These are phyloP conservation scores for Chrysosporium queenslandicum DNA, from an alignment of 2,329 filamentous ascomycete species.

Conservation along the genomic window DNA sequence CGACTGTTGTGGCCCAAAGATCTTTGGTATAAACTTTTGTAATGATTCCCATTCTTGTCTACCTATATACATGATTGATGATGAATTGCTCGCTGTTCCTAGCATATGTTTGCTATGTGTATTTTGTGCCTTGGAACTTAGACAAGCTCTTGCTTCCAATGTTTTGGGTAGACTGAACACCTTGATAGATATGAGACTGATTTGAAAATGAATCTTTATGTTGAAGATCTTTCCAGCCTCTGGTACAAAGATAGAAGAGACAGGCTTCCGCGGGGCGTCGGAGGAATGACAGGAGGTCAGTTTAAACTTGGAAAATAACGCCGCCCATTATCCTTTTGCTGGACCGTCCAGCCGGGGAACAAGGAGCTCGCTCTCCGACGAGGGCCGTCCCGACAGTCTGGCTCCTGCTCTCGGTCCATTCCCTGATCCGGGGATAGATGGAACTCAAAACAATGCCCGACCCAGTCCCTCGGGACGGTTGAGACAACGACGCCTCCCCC, in stretches of 20 bases:
- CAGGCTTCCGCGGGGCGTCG: too few relatives aligned
- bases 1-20: conserved; percentile 1
- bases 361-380: conserved; percentile 1
- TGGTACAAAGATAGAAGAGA: too few relatives aligned
- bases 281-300: not conserved
- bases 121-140: too few relatives aligned
- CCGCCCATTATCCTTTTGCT: not conserved
- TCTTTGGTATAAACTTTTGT: conserved; percentile 2
- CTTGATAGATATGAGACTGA: conserved; percentile 2
- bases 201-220: not conserved
- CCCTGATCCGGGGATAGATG: conserved; percentile 3
- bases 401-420: conserved; percentile 1
- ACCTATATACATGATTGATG: conserved; percentile 2
- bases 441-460: conserved; percentile 4
- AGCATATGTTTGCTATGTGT: too few relatives aligned
- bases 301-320: not conserved
- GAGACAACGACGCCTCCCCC: not conserved
- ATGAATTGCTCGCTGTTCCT: too few relatives aligned
- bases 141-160: too few relatives aligned
- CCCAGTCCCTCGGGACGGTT: conserved; percentile 3
- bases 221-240: too few relatives aligned
- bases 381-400: conserved; percentile 3
- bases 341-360: not conserved
- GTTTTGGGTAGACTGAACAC: too few relatives aligned
- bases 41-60: not conserved